phyloP scores from a whole-genome alignment of 768 basidiomycete species.

The Leccinum boreale region DNA sequence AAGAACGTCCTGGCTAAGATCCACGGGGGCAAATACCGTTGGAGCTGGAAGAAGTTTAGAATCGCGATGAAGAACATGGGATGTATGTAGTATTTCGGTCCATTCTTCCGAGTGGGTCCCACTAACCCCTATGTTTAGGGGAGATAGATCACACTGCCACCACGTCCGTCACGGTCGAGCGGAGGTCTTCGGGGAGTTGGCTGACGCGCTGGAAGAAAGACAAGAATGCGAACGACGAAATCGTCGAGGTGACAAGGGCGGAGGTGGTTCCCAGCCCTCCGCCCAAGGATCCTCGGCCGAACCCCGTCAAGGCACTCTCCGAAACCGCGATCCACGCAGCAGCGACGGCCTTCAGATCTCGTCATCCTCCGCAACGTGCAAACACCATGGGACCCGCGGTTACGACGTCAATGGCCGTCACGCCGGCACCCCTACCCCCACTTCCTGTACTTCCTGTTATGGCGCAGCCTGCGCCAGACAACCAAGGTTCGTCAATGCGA shows the following conservation, averaged over 20 bases:
- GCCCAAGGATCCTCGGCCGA: slow-evolving; percentile 32
- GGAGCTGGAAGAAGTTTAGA: slow-evolving; percentile 83
- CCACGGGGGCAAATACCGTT: slow-evolving; percentile 72
- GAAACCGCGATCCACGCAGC: slow-evolving; percentile 31
- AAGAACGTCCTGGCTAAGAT: slow-evolving; percentile 72
- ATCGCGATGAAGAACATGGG: slow-evolving; percentile 80
- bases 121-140: slow-evolving; percentile 43
- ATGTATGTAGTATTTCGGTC: slow-evolving; percentile 46
- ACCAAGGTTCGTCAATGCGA: slow-evolving; percentile 17
- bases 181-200: slow-evolving; percentile 48
- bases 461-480: slow-evolving; percentile 8
- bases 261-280: slow-evolving; percentile 20
- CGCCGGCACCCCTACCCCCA: slow-evolving; percentile 12
- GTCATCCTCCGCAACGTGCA: slow-evolving; percentile 28
- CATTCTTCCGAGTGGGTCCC: not conserved
- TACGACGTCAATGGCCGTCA: slow-evolving; percentile 8
- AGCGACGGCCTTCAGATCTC: slow-evolving; percentile 26
- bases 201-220: slow-evolving; percentile 45
- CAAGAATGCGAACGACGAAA: slow-evolving; percentile 32
- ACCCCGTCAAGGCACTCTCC: slow-evolving; percentile 34
- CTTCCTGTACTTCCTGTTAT: slow-evolving; percentile 21
- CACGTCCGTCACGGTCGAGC: slow-evolving; percentile 58
- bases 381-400: slow-evolving; percentile 28
- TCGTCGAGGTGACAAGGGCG: slow-evolving; percentile 29
- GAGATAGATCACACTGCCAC: slow-evolving; percentile 58